Evolutionary conservation across 768 basidiomycete species (phyloP).

Genomic region (Amanita subjunquillea): DNA sequence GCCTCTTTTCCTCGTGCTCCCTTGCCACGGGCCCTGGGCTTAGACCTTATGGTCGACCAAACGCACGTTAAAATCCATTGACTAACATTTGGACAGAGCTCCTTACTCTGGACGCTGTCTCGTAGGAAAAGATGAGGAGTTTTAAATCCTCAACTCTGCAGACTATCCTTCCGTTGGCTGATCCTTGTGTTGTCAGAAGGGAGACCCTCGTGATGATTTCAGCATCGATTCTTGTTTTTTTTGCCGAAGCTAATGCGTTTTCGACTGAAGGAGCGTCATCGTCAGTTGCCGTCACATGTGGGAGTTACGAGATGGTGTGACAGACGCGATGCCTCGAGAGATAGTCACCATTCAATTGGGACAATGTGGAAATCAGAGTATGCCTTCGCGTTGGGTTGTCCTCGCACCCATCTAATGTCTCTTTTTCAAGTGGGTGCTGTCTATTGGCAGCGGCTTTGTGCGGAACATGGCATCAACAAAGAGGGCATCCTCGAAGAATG

Average conservation of each 20-base stretch:
- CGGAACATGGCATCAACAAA: constrained; percentile 95
- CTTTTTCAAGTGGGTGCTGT: constrained; percentile 2
- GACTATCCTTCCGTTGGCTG: too few relatives aligned
- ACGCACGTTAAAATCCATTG: background rate
- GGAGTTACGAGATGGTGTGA: background rate
- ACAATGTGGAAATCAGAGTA: constrained; percentile 91
- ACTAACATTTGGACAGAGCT: too few relatives aligned
- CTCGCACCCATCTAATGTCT: background rate
- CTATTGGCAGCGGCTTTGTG: constrained; percentile 84
- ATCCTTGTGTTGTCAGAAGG: too few relatives aligned
- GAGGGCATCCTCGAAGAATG: constrained; percentile 96
- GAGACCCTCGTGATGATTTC: too few relatives aligned
- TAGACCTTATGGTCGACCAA: background rate
- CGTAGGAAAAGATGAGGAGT: background rate
- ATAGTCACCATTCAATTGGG: constrained; percentile 80
- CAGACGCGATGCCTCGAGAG: constrained; percentile 59
- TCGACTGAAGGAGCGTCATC: too few relatives aligned
- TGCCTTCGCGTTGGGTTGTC: constrained; percentile 16
- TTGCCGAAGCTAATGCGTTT: too few relatives aligned
- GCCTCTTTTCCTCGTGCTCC: background rate
- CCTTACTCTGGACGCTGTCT: background rate
- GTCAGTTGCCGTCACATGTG: background rate
- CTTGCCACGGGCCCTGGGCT: background rate
- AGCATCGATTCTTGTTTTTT: too few relatives aligned
- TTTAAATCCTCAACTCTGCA: too few relatives aligned